phyloP scores from a whole-genome alignment of 1,284 basidiomycete species.

The Phylloporus gajari region DNA sequence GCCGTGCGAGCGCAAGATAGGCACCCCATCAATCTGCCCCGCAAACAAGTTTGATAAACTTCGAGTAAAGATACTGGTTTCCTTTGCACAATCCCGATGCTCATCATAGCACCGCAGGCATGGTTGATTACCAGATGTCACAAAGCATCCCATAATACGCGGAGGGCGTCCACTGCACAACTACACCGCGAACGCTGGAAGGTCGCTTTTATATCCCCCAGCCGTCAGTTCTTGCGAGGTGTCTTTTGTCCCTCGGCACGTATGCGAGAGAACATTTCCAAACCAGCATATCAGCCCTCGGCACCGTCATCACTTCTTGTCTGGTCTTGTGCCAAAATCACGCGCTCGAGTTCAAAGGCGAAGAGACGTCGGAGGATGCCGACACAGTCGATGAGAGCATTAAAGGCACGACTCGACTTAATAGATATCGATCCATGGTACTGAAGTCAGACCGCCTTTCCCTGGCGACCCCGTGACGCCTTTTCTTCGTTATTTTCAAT shows the following conservation, averaged over 20 bases:
- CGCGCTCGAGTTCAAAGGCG: conserved; percentile 20
- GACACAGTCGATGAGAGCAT: conserved; percentile 14
- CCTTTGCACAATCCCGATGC: neutral
- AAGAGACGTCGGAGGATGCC: conserved; percentile 17
- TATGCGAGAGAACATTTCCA: conserved; percentile 1
- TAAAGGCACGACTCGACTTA: conserved; percentile 21
- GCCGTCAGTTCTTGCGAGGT: conserved; percentile 13
- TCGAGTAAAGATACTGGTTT: conserved; percentile 18
- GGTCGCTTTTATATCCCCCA: neutral
- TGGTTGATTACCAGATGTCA: conserved; percentile 7
- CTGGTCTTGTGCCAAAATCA: conserved; percentile 36
- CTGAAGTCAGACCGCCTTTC: neutral
- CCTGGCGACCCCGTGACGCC: neutral
- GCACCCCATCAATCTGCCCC: conserved; percentile 1
- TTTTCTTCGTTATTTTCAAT: neutral
- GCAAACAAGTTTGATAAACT: conserved; percentile 13
- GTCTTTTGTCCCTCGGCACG: conserved; percentile 13
- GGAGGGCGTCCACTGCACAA: neutral
- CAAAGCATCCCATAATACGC: neutral
- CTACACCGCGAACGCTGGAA: neutral
- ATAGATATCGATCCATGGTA: conserved; percentile 25
- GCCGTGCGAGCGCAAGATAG: conserved; percentile 1
- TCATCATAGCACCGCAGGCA: conserved; percentile 17
- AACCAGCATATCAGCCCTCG: neutral
- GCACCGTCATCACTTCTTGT: neutral